Percentiles rank a stretch among this genome's conserved stretches.
phyloP scores from a whole-genome alignment of 768 basidiomycete species.

The Leucogyrophana mollusca region DNA sequence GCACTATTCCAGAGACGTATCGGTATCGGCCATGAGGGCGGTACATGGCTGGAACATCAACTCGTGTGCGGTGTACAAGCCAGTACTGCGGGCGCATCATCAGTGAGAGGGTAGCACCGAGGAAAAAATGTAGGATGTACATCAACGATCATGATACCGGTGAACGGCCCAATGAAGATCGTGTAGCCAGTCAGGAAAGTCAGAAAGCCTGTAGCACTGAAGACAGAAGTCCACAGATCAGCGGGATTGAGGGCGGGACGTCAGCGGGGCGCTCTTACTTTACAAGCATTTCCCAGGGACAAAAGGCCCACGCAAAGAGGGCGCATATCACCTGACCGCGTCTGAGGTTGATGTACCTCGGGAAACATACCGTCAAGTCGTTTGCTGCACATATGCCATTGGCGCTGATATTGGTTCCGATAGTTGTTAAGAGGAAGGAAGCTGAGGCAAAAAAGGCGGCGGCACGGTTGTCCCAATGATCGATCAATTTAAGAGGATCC shows the following conservation, averaged over 20 bases:
- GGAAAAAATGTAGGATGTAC: slow-evolving; percentile 27
- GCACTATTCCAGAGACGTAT: slow-evolving; percentile 73
- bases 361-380: slow-evolving; percentile 79
- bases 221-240: background rate
- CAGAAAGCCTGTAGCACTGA: slow-evolving; percentile 61
- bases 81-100: slow-evolving; percentile 54
- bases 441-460: slow-evolving; percentile 83
- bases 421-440: slow-evolving; percentile 48
- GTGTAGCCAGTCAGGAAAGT: slow-evolving; percentile 83
- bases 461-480: slow-evolving; percentile 82
- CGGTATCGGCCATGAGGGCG: slow-evolving; percentile 73
- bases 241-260: background rate
- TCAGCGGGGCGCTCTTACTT: slow-evolving; percentile 21
- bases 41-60: slow-evolving; percentile 87
- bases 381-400: slow-evolving; percentile 75
- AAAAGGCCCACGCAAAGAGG: slow-evolving; percentile 78
- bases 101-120: no score
- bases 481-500: slow-evolving; percentile 77
- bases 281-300: slow-evolving; percentile 83
- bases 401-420: slow-evolving; percentile 51
- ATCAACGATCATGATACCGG: slow-evolving; percentile 65
- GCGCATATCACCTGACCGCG: slow-evolving; percentile 81
- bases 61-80: slow-evolving; percentile 67
- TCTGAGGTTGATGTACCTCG: slow-evolving; percentile 76
- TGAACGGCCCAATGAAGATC: slow-evolving; percentile 84